phyloP scores from a whole-genome alignment of 352 stramenopile genomes.

The Globisporangium recalcitrans region DNA sequence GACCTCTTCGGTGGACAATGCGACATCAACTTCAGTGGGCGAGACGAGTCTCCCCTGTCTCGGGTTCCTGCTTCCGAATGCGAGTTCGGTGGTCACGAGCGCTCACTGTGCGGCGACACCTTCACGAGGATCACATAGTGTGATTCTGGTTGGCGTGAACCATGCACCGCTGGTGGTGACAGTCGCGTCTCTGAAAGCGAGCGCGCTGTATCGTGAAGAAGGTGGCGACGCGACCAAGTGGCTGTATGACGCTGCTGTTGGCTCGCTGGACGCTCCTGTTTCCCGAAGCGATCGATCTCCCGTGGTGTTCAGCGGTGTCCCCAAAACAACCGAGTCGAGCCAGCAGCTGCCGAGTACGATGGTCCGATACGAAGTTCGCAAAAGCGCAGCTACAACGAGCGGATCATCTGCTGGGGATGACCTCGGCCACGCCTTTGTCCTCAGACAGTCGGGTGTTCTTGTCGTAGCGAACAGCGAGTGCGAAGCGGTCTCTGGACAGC shows the following conservation, averaged over 20 bases:
- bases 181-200: background rate
- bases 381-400: too few relatives aligned
- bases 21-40: background rate
- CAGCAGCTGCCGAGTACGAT: too few relatives aligned
- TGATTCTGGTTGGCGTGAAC: background rate
- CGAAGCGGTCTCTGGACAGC: background rate
- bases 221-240: background rate
- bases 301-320: background rate
- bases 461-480: conserved; percentile 7
- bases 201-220: background rate
- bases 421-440: background rate
- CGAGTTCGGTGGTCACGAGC: background rate
- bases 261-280: background rate
- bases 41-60: background rate
- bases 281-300: background rate
- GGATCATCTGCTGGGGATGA: background rate
- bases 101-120: background rate
- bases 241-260: background rate
- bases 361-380: too few relatives aligned
- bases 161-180: background rate
- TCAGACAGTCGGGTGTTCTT: background rate
- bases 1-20: background rate
- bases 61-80: conserved; percentile 1
- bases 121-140: background rate
- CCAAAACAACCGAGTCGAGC: too few relatives aligned